Conservation (phyloP, 169 alveolate genomes). For the Eimeria praecox region DNA sequence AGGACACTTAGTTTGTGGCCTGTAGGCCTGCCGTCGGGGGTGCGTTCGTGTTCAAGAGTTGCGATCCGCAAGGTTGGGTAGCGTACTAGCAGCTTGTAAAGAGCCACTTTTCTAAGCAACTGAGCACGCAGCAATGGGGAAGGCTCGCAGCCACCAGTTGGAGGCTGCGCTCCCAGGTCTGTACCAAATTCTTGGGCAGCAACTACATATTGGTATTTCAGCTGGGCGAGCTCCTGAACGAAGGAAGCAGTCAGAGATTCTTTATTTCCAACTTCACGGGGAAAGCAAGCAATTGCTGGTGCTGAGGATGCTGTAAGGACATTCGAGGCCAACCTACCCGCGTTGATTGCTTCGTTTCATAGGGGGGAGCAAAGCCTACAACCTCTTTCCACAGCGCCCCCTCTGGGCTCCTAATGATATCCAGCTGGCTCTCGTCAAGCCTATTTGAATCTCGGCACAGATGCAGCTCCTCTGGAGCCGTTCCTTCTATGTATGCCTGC, state of each 20-base stretch:
- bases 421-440: constrained; percentile 67
- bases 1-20: constrained; percentile 80
- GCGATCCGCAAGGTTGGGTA: constrained; percentile 79
- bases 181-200: constrained; percentile 81
- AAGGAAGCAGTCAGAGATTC: not conserved
- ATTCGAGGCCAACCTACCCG: constrained; percentile 23
- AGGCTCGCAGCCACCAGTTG: constrained; percentile 58
- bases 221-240: constrained; percentile 70
- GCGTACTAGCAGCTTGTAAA: constrained; percentile 78
- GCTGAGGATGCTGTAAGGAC: not conserved
- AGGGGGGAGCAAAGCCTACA: constrained; percentile 58
- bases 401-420: constrained; percentile 65
- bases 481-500: constrained; percentile 77
- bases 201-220: constrained; percentile 75
- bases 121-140: constrained; percentile 53
- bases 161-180: constrained; percentile 66
- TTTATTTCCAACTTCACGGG: not conserved
- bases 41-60: constrained; percentile 76
- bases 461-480: constrained; percentile 57
- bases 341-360: constrained; percentile 69
- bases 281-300: not conserved
- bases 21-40: constrained; percentile 73
- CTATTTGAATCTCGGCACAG: constrained; percentile 76
- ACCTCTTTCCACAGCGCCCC: constrained; percentile 77
- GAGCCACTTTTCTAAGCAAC: constrained; percentile 59